A percentile compares a stretch with the other conserved stretches of the same genome.
Conservation (phyloP, 1,284 basidiomycete species). For the Boletus semigastroideus region DNA sequence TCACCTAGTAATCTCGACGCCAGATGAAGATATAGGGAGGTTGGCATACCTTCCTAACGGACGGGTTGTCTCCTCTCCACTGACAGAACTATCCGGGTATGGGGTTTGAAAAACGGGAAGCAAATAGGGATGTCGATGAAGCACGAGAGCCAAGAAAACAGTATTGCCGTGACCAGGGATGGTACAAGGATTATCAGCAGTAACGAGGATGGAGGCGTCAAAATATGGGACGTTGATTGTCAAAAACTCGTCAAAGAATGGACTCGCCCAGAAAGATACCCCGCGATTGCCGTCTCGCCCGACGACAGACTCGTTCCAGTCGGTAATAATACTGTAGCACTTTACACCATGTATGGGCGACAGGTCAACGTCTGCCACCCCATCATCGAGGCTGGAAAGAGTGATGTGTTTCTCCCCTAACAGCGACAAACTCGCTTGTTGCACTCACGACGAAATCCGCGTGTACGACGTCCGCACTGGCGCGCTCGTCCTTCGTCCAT, state of each 20-base stretch:
- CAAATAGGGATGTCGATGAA: too few species aligned
- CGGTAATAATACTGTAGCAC: background rate
- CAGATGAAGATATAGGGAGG: too few species aligned
- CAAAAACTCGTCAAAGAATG: background rate
- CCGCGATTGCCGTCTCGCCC: background rate
- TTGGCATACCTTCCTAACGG: too few species aligned
- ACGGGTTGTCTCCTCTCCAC: too few species aligned
- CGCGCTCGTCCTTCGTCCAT: background rate
- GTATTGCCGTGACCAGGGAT: too few species aligned
- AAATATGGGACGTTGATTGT: background rate
- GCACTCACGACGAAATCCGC: background rate
- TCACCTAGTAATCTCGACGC: too few species aligned
- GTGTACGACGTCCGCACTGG: background rate
- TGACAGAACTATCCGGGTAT: too few species aligned
- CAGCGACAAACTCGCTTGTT: background rate
- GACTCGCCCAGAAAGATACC: background rate
- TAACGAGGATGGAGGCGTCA: too few species aligned
- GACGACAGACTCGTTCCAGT: background rate
- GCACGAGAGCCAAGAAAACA: too few species aligned
- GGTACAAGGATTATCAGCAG: too few species aligned
- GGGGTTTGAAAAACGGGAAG: too few species aligned
- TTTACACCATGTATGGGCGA: constrained; percentile 3
- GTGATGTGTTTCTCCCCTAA: background rate
- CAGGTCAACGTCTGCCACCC: background rate
- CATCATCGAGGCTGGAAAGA: background rate